A percentile compares a stretch with the other conserved stretches of the same genome.
These are phyloP conservation scores for Fusarium annulatum DNA, from an alignment of 2,329 filamentous ascomycete species.

Conservation along the genomic window DNA sequence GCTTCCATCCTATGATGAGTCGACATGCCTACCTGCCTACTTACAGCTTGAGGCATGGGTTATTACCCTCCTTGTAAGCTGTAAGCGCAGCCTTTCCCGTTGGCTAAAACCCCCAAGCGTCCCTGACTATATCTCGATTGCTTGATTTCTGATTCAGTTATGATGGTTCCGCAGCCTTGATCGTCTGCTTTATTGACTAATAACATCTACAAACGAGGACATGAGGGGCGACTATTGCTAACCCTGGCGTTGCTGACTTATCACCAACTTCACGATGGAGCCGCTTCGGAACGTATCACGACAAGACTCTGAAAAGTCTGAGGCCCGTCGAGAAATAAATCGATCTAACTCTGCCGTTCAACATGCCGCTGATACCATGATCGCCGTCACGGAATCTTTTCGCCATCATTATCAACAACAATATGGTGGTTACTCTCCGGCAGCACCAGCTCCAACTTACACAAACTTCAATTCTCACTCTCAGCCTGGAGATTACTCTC, in stretches of 20 bases:
- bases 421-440: conserved; percentile 27
- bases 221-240: conserved; percentile 26
- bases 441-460: conserved; percentile 38
- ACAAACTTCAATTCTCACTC: conserved; percentile 11
- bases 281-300: conserved; percentile 26
- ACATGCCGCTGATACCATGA: conserved; percentile 40
- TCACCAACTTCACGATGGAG: conserved; percentile 36
- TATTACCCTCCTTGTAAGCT: conserved; percentile 16
- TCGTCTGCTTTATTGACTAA: not conserved
- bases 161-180: not conserved
- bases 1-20: conserved; percentile 7
- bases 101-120: conserved; percentile 13
- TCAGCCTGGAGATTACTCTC: not conserved
- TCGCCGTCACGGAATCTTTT: conserved; percentile 44
- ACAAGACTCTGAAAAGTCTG: conserved; percentile 40
- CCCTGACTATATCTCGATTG: conserved; percentile 3
- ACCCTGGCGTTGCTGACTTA: conserved; percentile 22
- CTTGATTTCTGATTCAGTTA: conserved; percentile 21
- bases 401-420: conserved; percentile 39
- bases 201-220: not conserved
- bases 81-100: conserved; percentile 17
- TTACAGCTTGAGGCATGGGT: conserved; percentile 5
- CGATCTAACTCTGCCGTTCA: conserved; percentile 33
- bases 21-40: conserved; percentile 9
- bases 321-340: conserved; percentile 29